Conservation (phyloP, 1,139 yeast species). For the Wickerhamomyces sp. region DNA sequence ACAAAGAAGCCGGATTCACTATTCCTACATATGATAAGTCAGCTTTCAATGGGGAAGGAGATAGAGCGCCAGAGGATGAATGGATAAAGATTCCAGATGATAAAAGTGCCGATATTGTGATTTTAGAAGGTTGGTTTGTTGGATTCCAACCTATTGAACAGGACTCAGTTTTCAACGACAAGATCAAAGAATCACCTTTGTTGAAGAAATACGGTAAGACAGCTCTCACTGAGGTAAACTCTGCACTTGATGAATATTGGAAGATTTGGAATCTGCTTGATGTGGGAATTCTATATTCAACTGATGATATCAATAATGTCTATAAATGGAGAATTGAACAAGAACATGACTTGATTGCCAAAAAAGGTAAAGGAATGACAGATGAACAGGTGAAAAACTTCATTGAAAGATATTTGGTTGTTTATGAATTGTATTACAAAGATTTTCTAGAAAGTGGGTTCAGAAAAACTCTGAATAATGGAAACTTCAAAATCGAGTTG, state of each 20-base stretch:
- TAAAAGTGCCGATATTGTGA: conserved; percentile 52
- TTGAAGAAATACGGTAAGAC: conserved; percentile 23
- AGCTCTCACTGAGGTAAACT: conserved; percentile 43
- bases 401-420: conserved; percentile 83
- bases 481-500: conserved; percentile 29
- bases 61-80: conserved; percentile 41
- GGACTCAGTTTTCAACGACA: conserved; percentile 25
- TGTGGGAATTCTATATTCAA: conserved; percentile 56
- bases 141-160: conserved; percentile 55
- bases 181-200: conserved; percentile 6
- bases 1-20: conserved; percentile 26
- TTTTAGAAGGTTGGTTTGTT: conserved; percentile 94
- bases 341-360: conserved; percentile 59
- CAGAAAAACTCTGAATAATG: conserved; percentile 11
- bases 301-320: conserved; percentile 57
- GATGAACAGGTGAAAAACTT: conserved; percentile 63
- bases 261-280: conserved; percentile 58
- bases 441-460: conserved; percentile 32
- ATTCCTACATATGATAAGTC: conserved; percentile 84
- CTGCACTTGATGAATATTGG: conserved; percentile 43
- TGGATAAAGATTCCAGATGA: conserved; percentile 33
- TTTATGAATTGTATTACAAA: conserved; percentile 65
- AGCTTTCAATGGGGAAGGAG: conserved; percentile 71
- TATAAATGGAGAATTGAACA: conserved; percentile 83
- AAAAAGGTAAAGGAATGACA: conserved; percentile 70